Conservation (phyloP, 768 basidiomycete species). For the Termitomyces sp. region DNA sequence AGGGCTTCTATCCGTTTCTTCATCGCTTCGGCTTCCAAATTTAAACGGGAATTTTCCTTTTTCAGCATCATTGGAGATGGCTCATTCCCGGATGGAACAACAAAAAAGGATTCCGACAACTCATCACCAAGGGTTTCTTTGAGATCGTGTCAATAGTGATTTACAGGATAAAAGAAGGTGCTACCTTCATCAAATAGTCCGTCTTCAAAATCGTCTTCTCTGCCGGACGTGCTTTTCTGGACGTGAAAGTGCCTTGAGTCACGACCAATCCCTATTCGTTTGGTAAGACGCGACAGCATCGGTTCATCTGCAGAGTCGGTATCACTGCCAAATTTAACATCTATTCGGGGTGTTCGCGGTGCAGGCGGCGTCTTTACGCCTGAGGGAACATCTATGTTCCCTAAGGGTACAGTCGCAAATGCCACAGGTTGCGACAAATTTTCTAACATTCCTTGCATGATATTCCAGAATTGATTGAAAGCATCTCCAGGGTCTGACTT, state of each 20-base stretch:
- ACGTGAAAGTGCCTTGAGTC: slow-evolving; percentile 22
- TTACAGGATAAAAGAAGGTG: background rate
- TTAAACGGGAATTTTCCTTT: slow-evolving; percentile 67
- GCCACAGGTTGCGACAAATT: slow-evolving; percentile 84
- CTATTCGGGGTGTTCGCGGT: slow-evolving; percentile 33
- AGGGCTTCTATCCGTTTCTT: slow-evolving; percentile 57
- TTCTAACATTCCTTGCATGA: slow-evolving; percentile 83
- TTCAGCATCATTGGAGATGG: slow-evolving; percentile 46
- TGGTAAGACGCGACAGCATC: slow-evolving; percentile 53
- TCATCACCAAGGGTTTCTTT: slow-evolving; percentile 49
- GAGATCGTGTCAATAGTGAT: background rate
- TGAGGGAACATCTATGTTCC: slow-evolving; percentile 32
- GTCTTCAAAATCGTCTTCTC: slow-evolving; percentile 56
- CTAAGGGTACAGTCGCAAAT: slow-evolving; percentile 78
- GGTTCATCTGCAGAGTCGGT: slow-evolving; percentile 62
- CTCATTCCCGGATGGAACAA: slow-evolving; percentile 65
- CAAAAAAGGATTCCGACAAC: slow-evolving; percentile 76
- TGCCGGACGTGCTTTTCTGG: slow-evolving; percentile 18
- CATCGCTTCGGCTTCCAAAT: slow-evolving; percentile 54
- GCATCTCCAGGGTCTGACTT: slow-evolving; percentile 82
- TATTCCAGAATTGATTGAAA: slow-evolving; percentile 88
- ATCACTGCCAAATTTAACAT: slow-evolving; percentile 60
- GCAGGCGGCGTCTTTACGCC: slow-evolving; percentile 24
- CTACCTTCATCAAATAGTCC: slow-evolving; percentile 65
- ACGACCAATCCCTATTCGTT: slow-evolving; percentile 43